Base-by-base conservation (phyloP, 2,329 filamentous ascomycete genomes). In the Metarhizium sp. region DNA sequence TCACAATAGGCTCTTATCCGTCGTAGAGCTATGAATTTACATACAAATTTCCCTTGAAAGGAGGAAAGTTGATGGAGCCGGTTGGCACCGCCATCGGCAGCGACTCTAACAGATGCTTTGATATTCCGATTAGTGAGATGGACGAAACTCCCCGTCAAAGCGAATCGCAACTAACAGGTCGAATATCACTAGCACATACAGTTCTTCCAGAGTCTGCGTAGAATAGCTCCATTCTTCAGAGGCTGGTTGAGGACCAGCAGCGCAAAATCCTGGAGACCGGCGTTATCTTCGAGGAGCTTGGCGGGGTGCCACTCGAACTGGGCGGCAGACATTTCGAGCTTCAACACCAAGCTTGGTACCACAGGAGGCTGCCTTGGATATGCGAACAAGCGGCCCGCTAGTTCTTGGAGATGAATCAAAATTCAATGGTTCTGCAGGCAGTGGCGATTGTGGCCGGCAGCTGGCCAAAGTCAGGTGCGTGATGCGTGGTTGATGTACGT, bases 51-150 rank as follows among this genome's bases (percentile, higher is more conserved):
- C 40, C 69, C 71, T 43, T 69, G 67, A 49, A 73, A 73, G 0
- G 71, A 72, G 1, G 71, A 73, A 16, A 77, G 68, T 36, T 76
- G 67, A 55, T 76, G 73, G 70, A 96, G 78, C 42, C 83, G 79
- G 66, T 97, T 95, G 49, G 92, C 92, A 29, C 91, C 94, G 55
- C 92, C 94, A 73, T 99, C 94, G 32, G 91, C 94, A 57, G 91
- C 95, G 53, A 97, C 78, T 29, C 80, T 81, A 58, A 85, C 79
- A 25, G 73, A 74, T 53, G 88, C 86, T 88, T 32, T 14, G 30
- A 43, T n/a, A 13, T 18, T 38, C 13, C 29, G 20, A 49, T 56
- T 48, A 57, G 57, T 20, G 42, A 18, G 14, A 18, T 47, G 40
- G 25, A n/a, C 55, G 34, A 32, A 49, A 30, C 13, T 34, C 32